Evolutionary conservation across 768 basidiomycete species (phyloP).

Genomic region (Cubamyces lactineus): DNA sequence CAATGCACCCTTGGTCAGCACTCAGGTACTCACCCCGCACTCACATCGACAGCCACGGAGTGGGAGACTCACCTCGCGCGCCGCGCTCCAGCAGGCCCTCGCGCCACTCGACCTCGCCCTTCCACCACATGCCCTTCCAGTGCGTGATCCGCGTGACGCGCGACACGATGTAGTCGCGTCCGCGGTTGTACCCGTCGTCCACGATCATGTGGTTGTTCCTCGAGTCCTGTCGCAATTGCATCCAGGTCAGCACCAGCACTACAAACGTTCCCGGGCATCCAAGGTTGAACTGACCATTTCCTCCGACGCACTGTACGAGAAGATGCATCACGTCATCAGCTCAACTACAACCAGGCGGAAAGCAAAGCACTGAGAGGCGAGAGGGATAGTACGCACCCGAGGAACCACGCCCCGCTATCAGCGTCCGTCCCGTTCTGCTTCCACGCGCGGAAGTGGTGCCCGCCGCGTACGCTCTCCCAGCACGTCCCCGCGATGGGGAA

Average conservation of each 20-base stretch:
- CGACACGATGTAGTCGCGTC: slow-evolving; percentile 77
- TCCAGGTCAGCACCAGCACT: background rate
- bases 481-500: slow-evolving; percentile 82
- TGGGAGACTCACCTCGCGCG: slow-evolving; percentile 50
- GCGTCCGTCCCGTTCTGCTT: slow-evolving; percentile 80
- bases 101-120: slow-evolving; percentile 76
- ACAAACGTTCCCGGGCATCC: too few species aligned
- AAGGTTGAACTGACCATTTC: slow-evolving; percentile 54
- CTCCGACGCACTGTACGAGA: slow-evolving; percentile 61
- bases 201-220: slow-evolving; percentile 72
- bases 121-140: slow-evolving; percentile 73
- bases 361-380: background rate
- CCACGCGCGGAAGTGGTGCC: slow-evolving; percentile 90
- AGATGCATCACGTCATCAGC: background rate
- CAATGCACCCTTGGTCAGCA: background rate
- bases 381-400: slow-evolving; percentile 55
- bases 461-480: slow-evolving; percentile 85
- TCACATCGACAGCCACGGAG: slow-evolving; percentile 14
- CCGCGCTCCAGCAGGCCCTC: slow-evolving; percentile 72
- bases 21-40: too few species aligned
- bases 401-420: slow-evolving; percentile 81
- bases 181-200: slow-evolving; percentile 79
- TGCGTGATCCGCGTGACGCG: slow-evolving; percentile 61
- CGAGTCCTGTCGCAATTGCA: slow-evolving; percentile 57
- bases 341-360: background rate